Evolutionary conservation across 108 stramenopile species (phyloP), one percentile per base, ranked within the genome.

Genomic region (Mediolabrus comicus): DNA sequence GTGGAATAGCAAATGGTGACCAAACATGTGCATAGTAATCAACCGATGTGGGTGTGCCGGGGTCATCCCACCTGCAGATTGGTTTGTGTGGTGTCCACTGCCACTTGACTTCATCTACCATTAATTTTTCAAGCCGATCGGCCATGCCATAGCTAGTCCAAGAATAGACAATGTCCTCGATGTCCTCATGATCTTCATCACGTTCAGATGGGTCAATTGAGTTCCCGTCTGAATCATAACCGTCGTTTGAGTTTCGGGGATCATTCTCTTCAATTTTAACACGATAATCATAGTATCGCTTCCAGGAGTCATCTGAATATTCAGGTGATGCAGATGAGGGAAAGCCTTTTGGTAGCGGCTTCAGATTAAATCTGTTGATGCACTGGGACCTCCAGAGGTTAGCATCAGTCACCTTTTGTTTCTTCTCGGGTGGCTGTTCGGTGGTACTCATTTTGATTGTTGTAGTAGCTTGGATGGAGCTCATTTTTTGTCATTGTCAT

Each of bases 1-100:
- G 57, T 4, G 68, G 68, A n/a, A 69, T 60, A 4, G 60, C 68
- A 52, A 32, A 69, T n/a, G 68, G 68, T 13, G 68, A 69, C 68
- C 68, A 69, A 7, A 69, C 68, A 5, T 49, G 24, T 7, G 60
- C 33, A 61, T 35, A 62, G 5, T 62, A 69, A 13, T 61, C 33
- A 1, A 59, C 59, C 16, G 68, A 69, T 19, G 8, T 17, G 9
- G 62, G 59, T 62, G 16, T 46, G 14, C 26, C 28, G 34, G 14
- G 7, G 19, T 36, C 59, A n/a, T 69, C 68, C 68, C 68, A 69
- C 2, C 29, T 22, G 14, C 43, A 24, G 12, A 12, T 25, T 1
- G 34, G 25, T 14, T 19, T 11, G 2, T 36, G 25, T 30, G 68
- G 68, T 12, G 59, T 69, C 68, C 68, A 69, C 5, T 69, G 39